phyloP scores from a whole-genome alignment of 2,329 filamentous ascomycete species.

The Dothistroma pini region DNA sequence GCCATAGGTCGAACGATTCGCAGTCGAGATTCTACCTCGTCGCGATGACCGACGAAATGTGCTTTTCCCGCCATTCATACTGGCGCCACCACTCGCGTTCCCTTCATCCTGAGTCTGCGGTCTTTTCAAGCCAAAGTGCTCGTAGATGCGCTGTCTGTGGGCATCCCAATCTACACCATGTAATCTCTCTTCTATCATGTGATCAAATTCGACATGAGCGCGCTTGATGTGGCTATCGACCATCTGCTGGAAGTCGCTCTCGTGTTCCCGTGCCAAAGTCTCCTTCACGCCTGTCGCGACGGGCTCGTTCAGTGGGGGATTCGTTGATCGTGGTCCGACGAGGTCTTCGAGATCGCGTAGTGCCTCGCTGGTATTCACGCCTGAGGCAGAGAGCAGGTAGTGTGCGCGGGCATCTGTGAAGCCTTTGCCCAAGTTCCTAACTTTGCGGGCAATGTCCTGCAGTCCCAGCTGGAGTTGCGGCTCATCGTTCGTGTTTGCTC shows the following conservation, averaged over 20 bases:
- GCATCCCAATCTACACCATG: constrained; percentile 88
- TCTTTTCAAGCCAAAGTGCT: constrained; percentile 81
- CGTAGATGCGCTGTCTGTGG: constrained; percentile 87
- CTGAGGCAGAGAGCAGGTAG: constrained; percentile 88
- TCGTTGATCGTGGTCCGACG: constrained; percentile 15
- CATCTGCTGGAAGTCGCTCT: constrained; percentile 62
- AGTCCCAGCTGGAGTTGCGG: constrained; percentile 88
- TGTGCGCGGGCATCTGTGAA: constrained; percentile 56
- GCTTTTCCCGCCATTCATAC: constrained; percentile 28
- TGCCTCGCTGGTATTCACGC: constrained; percentile 80
- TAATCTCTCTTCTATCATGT: constrained; percentile 89
- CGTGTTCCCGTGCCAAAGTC: constrained; percentile 29
- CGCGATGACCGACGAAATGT: constrained; percentile 53
- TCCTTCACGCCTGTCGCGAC: constrained; percentile 28
- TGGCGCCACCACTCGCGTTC: constrained; percentile 29
- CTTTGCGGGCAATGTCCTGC: constrained; percentile 76
- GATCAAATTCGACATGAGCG: constrained; percentile 86
- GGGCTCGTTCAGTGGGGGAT: constrained; percentile 12
- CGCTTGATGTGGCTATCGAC: constrained; percentile 57
- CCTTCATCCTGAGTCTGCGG: constrained; percentile 36
- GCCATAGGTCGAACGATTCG: constrained; percentile 56
- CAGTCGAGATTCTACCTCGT: constrained; percentile 38
- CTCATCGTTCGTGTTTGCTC: constrained; percentile 67
- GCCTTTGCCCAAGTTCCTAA: constrained; percentile 72
- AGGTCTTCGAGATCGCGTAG: constrained; percentile 67